phyloP scores from a whole-genome alignment of 257 asterid species.

The Parsonsia alboflavescens region DNA sequence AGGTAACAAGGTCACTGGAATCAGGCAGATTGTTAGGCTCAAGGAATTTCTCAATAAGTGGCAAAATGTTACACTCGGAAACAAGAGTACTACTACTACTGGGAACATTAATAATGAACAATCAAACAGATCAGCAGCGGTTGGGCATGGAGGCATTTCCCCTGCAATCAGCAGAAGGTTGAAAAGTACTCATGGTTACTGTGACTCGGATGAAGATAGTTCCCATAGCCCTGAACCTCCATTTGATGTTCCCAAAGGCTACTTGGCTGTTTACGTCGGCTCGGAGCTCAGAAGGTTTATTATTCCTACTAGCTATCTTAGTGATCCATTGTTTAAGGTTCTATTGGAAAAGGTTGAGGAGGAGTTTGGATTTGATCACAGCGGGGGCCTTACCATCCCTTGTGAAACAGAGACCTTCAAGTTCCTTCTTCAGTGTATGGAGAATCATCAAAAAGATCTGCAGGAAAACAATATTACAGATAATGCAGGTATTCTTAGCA shows the following conservation, averaged over 20 bases:
- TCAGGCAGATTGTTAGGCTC: constrained; percentile 67
- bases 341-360: constrained; percentile 67
- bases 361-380: constrained; percentile 70
- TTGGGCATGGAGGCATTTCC: constrained; percentile 24
- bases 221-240: constrained; percentile 42
- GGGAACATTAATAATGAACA: constrained; percentile 1
- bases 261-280: constrained; percentile 41
- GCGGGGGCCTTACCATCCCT: constrained; percentile 64
- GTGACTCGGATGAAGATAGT: constrained; percentile 40
- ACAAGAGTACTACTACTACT: constrained; percentile 19
- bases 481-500: constrained; percentile 8
- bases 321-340: constrained; percentile 55
- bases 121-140: not conserved
- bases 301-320: constrained; percentile 59
- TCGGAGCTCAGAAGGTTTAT: constrained; percentile 54
- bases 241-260: constrained; percentile 35
- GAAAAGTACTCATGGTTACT: constrained; percentile 12
- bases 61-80: constrained; percentile 52
- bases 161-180: constrained; percentile 35
- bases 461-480: constrained; percentile 1
- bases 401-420: constrained; percentile 57
- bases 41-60: constrained; percentile 61
- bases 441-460: constrained; percentile 33
- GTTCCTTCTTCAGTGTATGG: constrained; percentile 36
- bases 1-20: constrained; percentile 56